These are phyloP conservation scores for Paramarasmius palmivorus DNA, from an alignment of 1,284 basidiomycete genomes.

Conservation along the genomic window DNA sequence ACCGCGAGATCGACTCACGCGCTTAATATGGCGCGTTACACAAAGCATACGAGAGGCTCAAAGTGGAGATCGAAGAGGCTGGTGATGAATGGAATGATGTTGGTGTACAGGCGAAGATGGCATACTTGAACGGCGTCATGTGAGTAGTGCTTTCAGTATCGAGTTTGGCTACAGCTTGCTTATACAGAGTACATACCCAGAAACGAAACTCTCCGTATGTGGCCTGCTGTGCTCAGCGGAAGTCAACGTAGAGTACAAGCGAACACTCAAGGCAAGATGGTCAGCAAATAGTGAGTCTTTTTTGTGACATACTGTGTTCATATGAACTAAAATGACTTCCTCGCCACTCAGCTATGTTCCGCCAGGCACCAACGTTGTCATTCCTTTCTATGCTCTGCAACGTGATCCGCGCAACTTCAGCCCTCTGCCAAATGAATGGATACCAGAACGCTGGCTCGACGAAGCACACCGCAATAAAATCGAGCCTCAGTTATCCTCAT, in stretches of 20 bases:
- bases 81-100: slow-evolving; percentile 12
- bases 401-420: slow-evolving; percentile 3
- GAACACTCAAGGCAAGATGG: slow-evolving; percentile 16
- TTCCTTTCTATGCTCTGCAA: slow-evolving; percentile 14
- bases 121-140: neutral
- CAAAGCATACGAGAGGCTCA: neutral
- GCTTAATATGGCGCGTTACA: too few species aligned
- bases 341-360: slow-evolving; percentile 15
- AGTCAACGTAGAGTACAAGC: slow-evolving; percentile 20
- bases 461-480: slow-evolving; percentile 4
- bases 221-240: slow-evolving; percentile 22
- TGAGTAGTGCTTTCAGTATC: neutral
- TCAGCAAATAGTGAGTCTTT: slow-evolving; percentile 23
- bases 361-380: slow-evolving; percentile 22
- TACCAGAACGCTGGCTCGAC: slow-evolving; percentile 9
- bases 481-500: neutral
- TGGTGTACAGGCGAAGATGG: neutral
- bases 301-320: too few species aligned
- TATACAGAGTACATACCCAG: slow-evolving; percentile 20
- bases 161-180: neutral
- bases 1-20: too few species aligned
- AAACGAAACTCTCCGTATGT: slow-evolving; percentile 34
- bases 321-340: too few species aligned
- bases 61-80: slow-evolving; percentile 27
- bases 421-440: slow-evolving; percentile 1